Evolutionary conservation across 495 filamentous ascomycete genomes (phyloP).

Genomic region (Aspergillus bertholletiae): DNA sequence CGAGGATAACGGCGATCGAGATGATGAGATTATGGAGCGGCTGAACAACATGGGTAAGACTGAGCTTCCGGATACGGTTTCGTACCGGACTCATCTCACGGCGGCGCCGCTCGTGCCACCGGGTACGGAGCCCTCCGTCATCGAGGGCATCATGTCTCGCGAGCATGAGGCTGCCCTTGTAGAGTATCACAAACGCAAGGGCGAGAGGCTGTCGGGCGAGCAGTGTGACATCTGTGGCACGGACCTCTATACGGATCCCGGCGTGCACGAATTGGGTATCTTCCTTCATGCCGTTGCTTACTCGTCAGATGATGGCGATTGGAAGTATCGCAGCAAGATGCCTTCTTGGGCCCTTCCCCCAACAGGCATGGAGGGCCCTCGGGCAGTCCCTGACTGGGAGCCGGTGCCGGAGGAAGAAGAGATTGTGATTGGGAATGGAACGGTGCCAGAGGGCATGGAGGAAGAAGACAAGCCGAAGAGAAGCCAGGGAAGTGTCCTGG

Average conservation of each 20-base stretch:
- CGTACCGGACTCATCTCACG: conserved; percentile 58
- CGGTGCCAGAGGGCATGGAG: conserved; percentile 25
- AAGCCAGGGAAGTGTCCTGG: conserved; percentile 3
- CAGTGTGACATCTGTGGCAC: conserved; percentile 78
- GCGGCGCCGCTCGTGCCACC: conserved; percentile 39
- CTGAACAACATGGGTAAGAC: conserved; percentile 90
- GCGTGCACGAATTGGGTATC: conserved; percentile 82
- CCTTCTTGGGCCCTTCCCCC: conserved; percentile 87
- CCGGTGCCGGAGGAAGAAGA: conserved; percentile 32
- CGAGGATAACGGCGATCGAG: conserved; percentile 63
- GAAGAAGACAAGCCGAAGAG: conserved; percentile 7
- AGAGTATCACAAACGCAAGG: conserved; percentile 70
- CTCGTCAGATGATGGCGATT: conserved; percentile 71
- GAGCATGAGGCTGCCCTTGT: conserved; percentile 84
- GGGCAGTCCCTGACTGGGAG: conserved; percentile 45
- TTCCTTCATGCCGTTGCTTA: conserved; percentile 92
- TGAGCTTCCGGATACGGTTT: conserved; percentile 83
- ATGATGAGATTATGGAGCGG: conserved; percentile 84
- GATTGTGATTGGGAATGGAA: conserved; percentile 34
- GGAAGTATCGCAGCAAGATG: conserved; percentile 82
- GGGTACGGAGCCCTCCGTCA: conserved; percentile 33
- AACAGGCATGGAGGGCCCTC: conserved; percentile 53
- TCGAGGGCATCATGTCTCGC: conserved; percentile 41
- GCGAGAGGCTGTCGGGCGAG: conserved; percentile 88
- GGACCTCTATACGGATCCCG: conserved; percentile 88